These are phyloP conservation scores for Mortierella sp. DNA, from an alignment of 371 early-diverging fungal species.

Conservation along the genomic window DNA sequence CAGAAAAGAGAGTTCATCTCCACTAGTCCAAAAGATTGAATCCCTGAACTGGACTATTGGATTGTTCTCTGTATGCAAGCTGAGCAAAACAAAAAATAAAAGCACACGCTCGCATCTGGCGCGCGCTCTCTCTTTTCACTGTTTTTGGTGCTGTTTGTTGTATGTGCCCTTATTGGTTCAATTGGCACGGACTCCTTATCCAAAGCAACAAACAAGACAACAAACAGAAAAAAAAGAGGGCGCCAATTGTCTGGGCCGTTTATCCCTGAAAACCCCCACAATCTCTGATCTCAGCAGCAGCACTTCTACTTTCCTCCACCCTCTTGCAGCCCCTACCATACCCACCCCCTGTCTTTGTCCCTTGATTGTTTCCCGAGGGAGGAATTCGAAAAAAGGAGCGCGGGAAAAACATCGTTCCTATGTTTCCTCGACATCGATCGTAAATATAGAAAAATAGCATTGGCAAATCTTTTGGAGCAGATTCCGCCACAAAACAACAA, in stretches of 20 bases:
- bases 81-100: conserved; percentile 2
- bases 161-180: neutral
- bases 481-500: neutral
- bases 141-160: too few species aligned
- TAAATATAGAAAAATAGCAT: neutral
- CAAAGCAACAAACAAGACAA: neutral
- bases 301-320: too few species aligned
- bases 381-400: neutral
- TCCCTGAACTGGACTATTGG: neutral
- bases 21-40: conserved; percentile 6
- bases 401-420: conserved; percentile 6
- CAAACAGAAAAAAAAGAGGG: neutral
- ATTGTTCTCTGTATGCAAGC: conserved; percentile 7
- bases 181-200: neutral
- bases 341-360: neutral
- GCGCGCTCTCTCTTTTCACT: neutral
- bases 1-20: too few species aligned
- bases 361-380: neutral
- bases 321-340: too few species aligned
- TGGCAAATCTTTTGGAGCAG: neutral
- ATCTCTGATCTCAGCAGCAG: too few species aligned
- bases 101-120: neutral
- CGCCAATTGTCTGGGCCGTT: neutral
- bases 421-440: neutral
- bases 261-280: too few species aligned